phyloP scores from a whole-genome alignment of 2,329 filamentous ascomycete genomes.

The Mollisia scopiformis region DNA sequence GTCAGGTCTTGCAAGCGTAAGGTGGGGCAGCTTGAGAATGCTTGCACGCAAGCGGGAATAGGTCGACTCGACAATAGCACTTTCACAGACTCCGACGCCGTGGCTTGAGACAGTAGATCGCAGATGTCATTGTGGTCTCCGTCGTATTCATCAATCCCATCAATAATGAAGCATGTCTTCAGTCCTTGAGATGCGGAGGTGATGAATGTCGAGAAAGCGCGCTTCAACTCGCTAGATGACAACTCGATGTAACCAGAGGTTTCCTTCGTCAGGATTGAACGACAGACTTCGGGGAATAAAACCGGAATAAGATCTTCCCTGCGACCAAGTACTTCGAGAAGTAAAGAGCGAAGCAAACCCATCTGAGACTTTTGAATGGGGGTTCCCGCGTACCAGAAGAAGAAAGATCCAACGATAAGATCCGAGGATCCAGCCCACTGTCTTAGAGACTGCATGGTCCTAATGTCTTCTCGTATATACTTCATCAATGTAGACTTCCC shows the following conservation, averaged over 20 bases:
- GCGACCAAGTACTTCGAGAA: constrained; percentile 19
- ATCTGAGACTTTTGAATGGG: constrained; percentile 28
- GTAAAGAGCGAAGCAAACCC: constrained; percentile 28
- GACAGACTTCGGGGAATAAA: constrained; percentile 9
- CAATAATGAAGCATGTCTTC: constrained; percentile 26
- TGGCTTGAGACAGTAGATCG: neutral
- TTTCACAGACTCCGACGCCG: neutral
- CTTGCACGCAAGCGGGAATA: constrained; percentile 25
- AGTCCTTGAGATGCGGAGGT: neutral
- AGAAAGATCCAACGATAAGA: constrained; percentile 14
- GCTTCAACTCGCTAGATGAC: neutral
- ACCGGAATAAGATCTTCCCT: constrained; percentile 7
- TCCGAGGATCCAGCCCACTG: neutral
- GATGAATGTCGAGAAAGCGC: neutral
- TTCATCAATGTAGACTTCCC: constrained; percentile 4
- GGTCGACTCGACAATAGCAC: constrained; percentile 16
- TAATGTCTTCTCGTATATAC: constrained; percentile 3
- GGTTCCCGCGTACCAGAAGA: constrained; percentile 30
- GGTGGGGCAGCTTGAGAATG: constrained; percentile 16
- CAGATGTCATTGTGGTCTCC: neutral
- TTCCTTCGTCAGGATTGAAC: constrained; percentile 2
- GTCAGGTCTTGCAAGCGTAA: constrained; percentile 31
- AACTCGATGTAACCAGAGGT: neutral
- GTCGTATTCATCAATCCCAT: neutral
- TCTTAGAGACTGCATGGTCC: neutral